phyloP scores from a whole-genome alignment of 768 basidiomycete species.

The Podaxis sp. region DNA sequence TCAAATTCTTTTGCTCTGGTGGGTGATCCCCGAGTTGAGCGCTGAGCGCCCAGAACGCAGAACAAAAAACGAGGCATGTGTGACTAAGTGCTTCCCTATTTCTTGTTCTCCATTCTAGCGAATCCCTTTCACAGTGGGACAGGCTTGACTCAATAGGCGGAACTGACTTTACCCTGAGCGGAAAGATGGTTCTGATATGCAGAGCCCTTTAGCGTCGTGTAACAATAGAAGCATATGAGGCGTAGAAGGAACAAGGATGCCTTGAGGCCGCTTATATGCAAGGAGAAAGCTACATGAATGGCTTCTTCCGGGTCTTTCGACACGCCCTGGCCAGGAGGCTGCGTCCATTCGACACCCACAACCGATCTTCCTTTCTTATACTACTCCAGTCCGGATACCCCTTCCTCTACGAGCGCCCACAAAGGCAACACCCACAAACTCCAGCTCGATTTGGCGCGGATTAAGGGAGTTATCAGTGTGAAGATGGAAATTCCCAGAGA shows the following conservation, averaged over 20 bases:
- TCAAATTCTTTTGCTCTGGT: not conserved
- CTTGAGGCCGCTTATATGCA: too few relatives aligned
- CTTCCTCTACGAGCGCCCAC: not conserved
- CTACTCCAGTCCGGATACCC: not conserved
- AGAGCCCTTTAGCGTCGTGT: too few relatives aligned
- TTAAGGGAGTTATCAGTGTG: not conserved
- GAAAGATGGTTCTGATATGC: too few relatives aligned
- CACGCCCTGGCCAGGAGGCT: too few relatives aligned
- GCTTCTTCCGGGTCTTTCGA: too few relatives aligned
- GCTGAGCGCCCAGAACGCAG: not conserved
- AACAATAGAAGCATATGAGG: too few relatives aligned
- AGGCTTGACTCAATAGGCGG: too few relatives aligned
- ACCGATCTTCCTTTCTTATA: not conserved
- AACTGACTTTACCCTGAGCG: too few relatives aligned
- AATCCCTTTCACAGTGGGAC: not conserved
- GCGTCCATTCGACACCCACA: not conserved
- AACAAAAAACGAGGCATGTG: not conserved
- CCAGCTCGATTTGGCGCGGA: not conserved
- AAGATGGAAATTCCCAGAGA: not conserved
- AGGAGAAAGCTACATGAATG: too few relatives aligned
- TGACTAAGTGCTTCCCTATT: not conserved
- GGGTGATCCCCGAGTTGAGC: not conserved
- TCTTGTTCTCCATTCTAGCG: not conserved
- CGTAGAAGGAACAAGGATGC: too few relatives aligned
- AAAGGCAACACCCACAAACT: not conserved